Conservation (phyloP, 2,329 filamentous ascomycete species). For the Thielaviopsis euricoi region DNA sequence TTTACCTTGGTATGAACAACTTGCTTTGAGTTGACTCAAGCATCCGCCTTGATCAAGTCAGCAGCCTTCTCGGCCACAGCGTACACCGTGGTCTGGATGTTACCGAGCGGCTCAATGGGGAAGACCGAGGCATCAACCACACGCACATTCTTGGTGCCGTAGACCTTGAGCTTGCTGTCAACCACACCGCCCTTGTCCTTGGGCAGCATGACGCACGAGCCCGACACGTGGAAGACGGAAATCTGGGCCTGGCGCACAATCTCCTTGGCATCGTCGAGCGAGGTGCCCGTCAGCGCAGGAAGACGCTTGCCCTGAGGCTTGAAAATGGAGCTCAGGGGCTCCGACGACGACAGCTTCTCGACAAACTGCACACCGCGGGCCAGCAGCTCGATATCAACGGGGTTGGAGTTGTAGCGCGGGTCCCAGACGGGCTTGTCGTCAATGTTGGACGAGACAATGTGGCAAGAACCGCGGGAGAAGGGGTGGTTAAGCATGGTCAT, state of each 20-base stretch:
- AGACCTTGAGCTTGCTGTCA: conserved; percentile 24
- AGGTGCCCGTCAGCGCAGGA: conserved; percentile 18
- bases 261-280: conserved; percentile 21
- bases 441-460: conserved; percentile 31
- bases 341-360: conserved; percentile 21
- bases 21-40: conserved; percentile 2
- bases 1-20: neutral
- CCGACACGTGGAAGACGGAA: conserved; percentile 29
- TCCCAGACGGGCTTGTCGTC: conserved; percentile 32
- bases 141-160: conserved; percentile 26
- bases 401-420: conserved; percentile 36
- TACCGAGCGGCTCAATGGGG: conserved; percentile 25
- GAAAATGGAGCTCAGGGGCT: conserved; percentile 25
- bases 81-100: conserved; percentile 19
- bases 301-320: conserved; percentile 18
- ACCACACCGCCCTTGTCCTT: conserved; percentile 28
- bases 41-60: conserved; percentile 18
- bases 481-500: conserved; percentile 43
- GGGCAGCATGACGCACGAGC: conserved; percentile 34
- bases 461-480: conserved; percentile 41
- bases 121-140: conserved; percentile 31
- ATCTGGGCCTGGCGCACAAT: conserved; percentile 21
- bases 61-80: conserved; percentile 24
- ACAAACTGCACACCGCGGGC: conserved; percentile 27
- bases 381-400: conserved; percentile 38